Evolutionary conservation across 345 rosid genomes (phyloP), one percentile per base, ranked within the genome.

Genomic region (Aethionema arabicum): DNA sequence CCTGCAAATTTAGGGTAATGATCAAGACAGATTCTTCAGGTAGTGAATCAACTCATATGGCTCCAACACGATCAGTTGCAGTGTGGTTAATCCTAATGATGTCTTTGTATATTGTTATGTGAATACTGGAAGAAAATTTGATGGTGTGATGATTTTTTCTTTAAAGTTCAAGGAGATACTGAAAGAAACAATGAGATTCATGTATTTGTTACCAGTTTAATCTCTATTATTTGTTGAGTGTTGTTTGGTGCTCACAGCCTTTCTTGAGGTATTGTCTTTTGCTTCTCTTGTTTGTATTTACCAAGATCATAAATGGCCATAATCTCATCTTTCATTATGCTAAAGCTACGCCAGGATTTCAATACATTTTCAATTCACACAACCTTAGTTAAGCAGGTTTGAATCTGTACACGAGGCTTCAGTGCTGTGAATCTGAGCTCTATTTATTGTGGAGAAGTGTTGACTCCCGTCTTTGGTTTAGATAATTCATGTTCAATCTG

Each of bases 1-100:
- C 70, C 40, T 86, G 85, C 68, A 79, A 69, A 63, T 86, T 80
- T 43, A 72, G 75, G 71, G 72, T 83, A 70, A 82, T 82, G 89
- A 78, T 83, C 40, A 63, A 69, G 59, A 33, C 78, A 0, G 37
- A 8, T 37, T 60, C 70, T 8, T 36, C 72, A 8, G 62, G 10
- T 33, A 56, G 58, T 15, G 61, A 47, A 52, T 61, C 70, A 43
- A 55, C 39, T 45, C 32, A n/a, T 16, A 37, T 11, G 10, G 48
- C 60, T 59, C 43, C 30, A 21, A 50, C 16, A 65, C 56, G 8
- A 6, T 44, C 67, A 42, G 27, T 46, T 63, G 42, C 44, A 14
- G 11, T 65, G 49, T 15, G 69, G 11, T 45, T 72, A 53, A 40
- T 77, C 36, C 32, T 56, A 38, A 65, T 35, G 5, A 21, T 40